Conservation (phyloP, 768 basidiomycete genomes). For the Boletus rubroflammeus region DNA sequence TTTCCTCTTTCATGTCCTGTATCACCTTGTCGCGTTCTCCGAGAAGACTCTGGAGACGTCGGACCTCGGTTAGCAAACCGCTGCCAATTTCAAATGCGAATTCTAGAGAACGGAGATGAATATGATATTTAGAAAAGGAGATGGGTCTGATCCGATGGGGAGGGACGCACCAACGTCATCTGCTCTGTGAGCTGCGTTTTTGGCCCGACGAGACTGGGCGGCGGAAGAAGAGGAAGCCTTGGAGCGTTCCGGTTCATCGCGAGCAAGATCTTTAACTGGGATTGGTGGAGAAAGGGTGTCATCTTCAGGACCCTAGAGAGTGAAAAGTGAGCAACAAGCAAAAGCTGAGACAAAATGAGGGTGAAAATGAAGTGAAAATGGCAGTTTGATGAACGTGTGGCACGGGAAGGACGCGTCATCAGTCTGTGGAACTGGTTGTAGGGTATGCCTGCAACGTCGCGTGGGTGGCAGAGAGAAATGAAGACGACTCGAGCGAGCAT, state of each 20-base stretch:
- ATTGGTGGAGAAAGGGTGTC: slow-evolving; percentile 44
- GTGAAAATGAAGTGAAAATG: neutral
- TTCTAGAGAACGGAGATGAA: slow-evolving; percentile 49
- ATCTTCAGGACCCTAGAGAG: slow-evolving; percentile 43
- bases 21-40: slow-evolving; percentile 91
- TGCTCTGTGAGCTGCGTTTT: slow-evolving; percentile 87
- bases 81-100: slow-evolving; percentile 98
- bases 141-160: slow-evolving; percentile 8
- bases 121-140: neutral
- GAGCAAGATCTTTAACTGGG: slow-evolving; percentile 49
- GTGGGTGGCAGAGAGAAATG: neutral
- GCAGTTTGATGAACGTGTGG: neutral
- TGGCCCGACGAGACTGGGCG: slow-evolving; percentile 83
- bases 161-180: slow-evolving; percentile 76
- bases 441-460: neutral
- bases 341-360: neutral
- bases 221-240: slow-evolving; percentile 67
- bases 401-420: neutral
- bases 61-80: slow-evolving; percentile 84
- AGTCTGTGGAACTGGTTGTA: neutral
- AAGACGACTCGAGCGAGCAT: neutral
- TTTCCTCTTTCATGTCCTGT: slow-evolving; percentile 88
- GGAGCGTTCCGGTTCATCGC: slow-evolving; percentile 58
- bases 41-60: slow-evolving; percentile 85
- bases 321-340: slow-evolving; percentile 3